Conservation (phyloP, 2,329 filamentous ascomycete genomes). For the Cladorrhinum sp. region DNA sequence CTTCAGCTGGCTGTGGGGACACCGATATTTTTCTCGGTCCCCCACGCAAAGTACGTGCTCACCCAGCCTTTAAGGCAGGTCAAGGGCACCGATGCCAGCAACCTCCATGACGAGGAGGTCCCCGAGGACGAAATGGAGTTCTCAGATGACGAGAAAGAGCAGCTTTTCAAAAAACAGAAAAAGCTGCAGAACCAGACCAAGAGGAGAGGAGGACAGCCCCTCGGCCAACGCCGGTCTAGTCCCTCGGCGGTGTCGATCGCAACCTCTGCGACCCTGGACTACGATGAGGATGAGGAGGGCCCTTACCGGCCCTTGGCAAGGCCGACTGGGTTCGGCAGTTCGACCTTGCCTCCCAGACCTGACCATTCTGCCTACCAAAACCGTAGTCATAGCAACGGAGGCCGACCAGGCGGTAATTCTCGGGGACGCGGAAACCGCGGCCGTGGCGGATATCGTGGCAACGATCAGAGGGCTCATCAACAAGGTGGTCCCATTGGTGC, state of each 20-base stretch:
- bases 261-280: constrained; percentile 49
- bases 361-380: constrained; percentile 27
- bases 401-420: constrained; percentile 36
- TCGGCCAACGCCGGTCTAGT: not conserved
- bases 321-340: constrained; percentile 59
- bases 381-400: constrained; percentile 27
- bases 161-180: constrained; percentile 67
- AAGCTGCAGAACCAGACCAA: constrained; percentile 61
- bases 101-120: constrained; percentile 90
- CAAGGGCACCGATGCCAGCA: constrained; percentile 92
- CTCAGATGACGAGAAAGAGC: constrained; percentile 93
- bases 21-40: constrained; percentile 74
- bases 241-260: not conserved
- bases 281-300: constrained; percentile 66
- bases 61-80: constrained; percentile 73
- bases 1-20: constrained; percentile 66
- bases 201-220: constrained; percentile 9
- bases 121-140: constrained; percentile 87
- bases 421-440: constrained; percentile 44
- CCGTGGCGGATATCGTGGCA: constrained; percentile 35
- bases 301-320: constrained; percentile 70
- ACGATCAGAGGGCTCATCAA: constrained; percentile 28
- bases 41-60: constrained; percentile 80
- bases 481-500: not conserved
- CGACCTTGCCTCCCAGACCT: constrained; percentile 38